These are phyloP conservation scores for Oemleria cerasiformis DNA, from an alignment of 306 rosid species.

Conservation along the genomic window DNA sequence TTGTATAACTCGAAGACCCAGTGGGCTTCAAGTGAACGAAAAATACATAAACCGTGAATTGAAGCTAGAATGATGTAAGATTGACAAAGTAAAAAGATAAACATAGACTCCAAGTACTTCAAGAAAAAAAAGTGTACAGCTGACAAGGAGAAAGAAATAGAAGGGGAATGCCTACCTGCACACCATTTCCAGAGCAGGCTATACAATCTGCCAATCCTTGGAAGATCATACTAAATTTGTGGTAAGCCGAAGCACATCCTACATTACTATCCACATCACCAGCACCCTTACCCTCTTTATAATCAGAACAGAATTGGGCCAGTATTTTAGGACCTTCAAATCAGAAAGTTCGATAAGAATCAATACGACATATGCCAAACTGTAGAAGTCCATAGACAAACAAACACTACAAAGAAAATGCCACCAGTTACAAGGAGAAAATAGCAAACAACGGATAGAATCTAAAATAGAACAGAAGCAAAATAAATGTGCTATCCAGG, in stretches of 20 bases:
- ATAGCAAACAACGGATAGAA: neutral
- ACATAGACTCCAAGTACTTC: neutral
- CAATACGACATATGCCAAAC: neutral
- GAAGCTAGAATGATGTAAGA: neutral
- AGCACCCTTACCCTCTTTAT: slow-evolving; percentile 41
- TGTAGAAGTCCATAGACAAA: neutral
- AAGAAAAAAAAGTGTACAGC: neutral
- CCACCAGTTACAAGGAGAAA: neutral
- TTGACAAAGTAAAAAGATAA: neutral
- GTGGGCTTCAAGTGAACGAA: neutral
- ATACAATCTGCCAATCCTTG: slow-evolving; percentile 77
- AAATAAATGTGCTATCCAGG: neutral
- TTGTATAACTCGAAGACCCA: neutral
- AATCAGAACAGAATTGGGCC: slow-evolving; percentile 57
- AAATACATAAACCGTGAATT: neutral
- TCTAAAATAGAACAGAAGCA: neutral
- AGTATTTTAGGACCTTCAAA: slow-evolving; percentile 77
- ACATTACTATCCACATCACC: slow-evolving; percentile 35
- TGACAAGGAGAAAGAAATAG: neutral
- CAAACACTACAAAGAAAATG: neutral
- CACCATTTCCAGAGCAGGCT: slow-evolving; percentile 40
- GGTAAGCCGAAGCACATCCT: slow-evolving; percentile 32
- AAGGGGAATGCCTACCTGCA: slow-evolving; percentile 43
- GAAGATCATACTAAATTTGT: slow-evolving; percentile 44
- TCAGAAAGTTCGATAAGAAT: neutral